Base-by-base conservation (phyloP, 169 alveolate species). In the Cryptosporidium viatorum region DNA sequence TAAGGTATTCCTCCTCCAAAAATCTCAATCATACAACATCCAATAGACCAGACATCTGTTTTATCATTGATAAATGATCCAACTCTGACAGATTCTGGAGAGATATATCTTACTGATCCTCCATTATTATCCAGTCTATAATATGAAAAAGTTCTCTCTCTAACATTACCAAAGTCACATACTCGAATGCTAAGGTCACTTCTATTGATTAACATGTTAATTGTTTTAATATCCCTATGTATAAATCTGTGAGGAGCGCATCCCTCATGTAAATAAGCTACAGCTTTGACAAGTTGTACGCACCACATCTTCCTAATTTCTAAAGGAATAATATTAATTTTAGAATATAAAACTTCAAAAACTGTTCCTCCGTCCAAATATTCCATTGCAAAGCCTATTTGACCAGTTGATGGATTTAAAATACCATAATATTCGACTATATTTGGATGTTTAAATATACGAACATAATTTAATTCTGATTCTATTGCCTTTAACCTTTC, bases 61-160 rank as follows among this genome's bases (percentile, higher is more conserved):
- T 94, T 94, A 71, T 94, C 95, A 65, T 91, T 92, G 68, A 94
- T 93, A 41, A 80, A 80, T 10, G 85, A 84, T 31, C 95, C 96
- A 60, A 70, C 91, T 69, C 73, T 91, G 50, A 93, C 91, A 58
- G 95, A 94, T 67, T 94, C 96, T 8, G 96, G 96, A 39, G 96
- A 95, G 93, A 94, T 94, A 62, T 94, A 94, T 14, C 96, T 91
- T 29, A 94, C 94, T 16, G 96, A 93, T 26, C 96, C 96, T 45
- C 96, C 96, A 86, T 94, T 94, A 51, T 94, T 94, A 23, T 94
- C 96, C 39, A 94, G 91, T 39, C 85, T 75, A 60, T 92, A 86
- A 37, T 85, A 92, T 31, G 95, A 93, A 75, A 91, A 80, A 23
- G 91, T 75, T 52, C 84, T 92, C 31, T 86, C 87, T 48, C 95